Conservation (phyloP, 495 filamentous ascomycete genomes). For the Clohesyomyces aquaticus region DNA sequence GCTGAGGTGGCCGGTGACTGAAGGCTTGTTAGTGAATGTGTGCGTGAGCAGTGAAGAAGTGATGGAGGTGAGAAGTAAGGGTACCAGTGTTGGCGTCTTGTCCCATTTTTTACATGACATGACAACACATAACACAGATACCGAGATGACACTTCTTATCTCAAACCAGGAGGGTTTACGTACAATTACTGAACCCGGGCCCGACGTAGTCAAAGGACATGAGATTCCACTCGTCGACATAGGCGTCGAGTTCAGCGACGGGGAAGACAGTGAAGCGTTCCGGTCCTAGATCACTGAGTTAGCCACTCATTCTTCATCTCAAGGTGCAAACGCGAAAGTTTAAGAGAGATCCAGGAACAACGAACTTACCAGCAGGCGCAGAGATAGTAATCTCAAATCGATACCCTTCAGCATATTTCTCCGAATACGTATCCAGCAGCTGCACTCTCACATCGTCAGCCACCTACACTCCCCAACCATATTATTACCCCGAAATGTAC, state of each 20-base stretch:
- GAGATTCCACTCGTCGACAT: slow-evolving; percentile 83
- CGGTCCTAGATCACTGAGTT: slow-evolving; percentile 40
- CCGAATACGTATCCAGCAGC: slow-evolving; percentile 14
- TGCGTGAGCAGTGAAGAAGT: too few relatives aligned
- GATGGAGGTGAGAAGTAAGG: too few relatives aligned
- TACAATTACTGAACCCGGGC: slow-evolving; percentile 64
- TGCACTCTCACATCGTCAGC: background rate
- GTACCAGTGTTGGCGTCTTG: too few relatives aligned
- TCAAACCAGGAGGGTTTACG: too few relatives aligned
- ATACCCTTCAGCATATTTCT: slow-evolving; percentile 14
- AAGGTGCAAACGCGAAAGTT: too few relatives aligned
- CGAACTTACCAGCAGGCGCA: slow-evolving; percentile 54
- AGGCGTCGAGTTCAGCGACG: slow-evolving; percentile 69
- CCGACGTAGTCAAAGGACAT: slow-evolving; percentile 52
- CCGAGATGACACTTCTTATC: too few relatives aligned
- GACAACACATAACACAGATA: too few relatives aligned
- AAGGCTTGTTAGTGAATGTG: too few relatives aligned
- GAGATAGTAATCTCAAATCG: slow-evolving; percentile 79
- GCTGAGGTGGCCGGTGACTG: slow-evolving; percentile 71
- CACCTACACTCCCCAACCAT: background rate
- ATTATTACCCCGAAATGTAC: background rate
- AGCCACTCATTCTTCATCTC: too few relatives aligned
- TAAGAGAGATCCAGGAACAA: background rate
- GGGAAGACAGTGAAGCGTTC: slow-evolving; percentile 70
- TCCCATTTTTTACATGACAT: too few relatives aligned